Percentiles rank a stretch among this genome's conserved stretches.
These are phyloP conservation scores for Metschnikowia picachoensis DNA, from an alignment of 805 yeast genomes.

Conservation along the genomic window DNA sequence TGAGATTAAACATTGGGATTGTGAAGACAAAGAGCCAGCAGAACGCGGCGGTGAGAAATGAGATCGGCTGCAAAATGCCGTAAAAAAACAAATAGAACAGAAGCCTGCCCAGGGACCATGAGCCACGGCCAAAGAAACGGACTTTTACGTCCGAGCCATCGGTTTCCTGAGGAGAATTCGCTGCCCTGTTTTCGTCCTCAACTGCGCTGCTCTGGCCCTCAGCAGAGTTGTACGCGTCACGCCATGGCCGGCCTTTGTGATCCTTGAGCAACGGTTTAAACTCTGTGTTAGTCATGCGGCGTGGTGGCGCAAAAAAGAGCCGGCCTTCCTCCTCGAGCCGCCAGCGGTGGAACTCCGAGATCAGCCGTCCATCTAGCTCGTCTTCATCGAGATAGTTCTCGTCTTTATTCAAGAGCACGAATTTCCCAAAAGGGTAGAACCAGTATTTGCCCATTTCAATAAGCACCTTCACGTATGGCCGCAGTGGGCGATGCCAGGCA, in stretches of 20 bases:
- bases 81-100: conserved; percentile 72
- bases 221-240: conserved; percentile 34
- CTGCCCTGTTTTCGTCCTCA: conserved; percentile 8
- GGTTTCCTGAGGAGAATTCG: conserved; percentile 4
- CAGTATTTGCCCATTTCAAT: conserved; percentile 67
- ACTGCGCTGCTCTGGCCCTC: conserved; percentile 17
- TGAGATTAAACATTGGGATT: conserved; percentile 88
- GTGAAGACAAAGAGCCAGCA: conserved; percentile 86
- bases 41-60: conserved; percentile 47
- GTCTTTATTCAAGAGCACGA: conserved; percentile 73
- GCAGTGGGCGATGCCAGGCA: conserved; percentile 47
- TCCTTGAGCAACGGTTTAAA: conserved; percentile 39
- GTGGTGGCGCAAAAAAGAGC: conserved; percentile 73
- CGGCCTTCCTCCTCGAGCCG: conserved; percentile 72
- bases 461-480: conserved; percentile 59
- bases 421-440: conserved; percentile 84
- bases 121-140: conserved; percentile 85
- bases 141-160: conserved; percentile 34
- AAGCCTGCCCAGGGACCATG: conserved; percentile 83
- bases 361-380: conserved; percentile 79
- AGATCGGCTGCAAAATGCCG: conserved; percentile 63
- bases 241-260: conserved; percentile 38
- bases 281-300: conserved; percentile 35
- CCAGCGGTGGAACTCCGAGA: conserved; percentile 87
- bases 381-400: conserved; percentile 83